Base-by-base conservation (phyloP, 192 early-diverging fungal species). In the Ambispora gerdemannii region DNA sequence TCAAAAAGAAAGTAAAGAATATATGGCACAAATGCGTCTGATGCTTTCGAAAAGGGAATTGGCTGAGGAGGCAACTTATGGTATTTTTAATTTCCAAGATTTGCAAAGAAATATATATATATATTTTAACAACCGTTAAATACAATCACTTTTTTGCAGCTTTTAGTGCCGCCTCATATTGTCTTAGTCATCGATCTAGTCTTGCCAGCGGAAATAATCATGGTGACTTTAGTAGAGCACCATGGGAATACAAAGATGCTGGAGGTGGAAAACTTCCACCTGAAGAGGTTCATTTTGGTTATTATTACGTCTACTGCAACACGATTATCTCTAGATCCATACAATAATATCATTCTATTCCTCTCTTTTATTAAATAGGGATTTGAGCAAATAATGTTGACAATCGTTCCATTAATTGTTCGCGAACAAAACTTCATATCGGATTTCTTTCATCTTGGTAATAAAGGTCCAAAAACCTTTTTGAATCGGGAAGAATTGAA, bases 351-450 rank as follows among this genome's bases (percentile, higher is more conserved):
- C 7, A 43, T 43, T 43, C 38, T 6, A 10, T 43, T 15, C 38
- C 15, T 43, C 15, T 10, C 15, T 43, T 43, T 43, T 43, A 6
- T 10, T 10, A 68, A 74, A 50, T 75, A 88, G 76, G 84, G 84
- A 6, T 82, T 93, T 49, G 76, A 85, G 0, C 82, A 90, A 50
- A 78, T 86, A 33, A 77, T 93, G 19, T 63, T 72, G 6, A 81
- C 86, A 32, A 78, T 94, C 22, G 78, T 88, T 10, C 73, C 85
- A 25, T 74, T 88, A 15, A 86, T 96, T 13, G 82, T 92, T 11
- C 80, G 91, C 2, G 95, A 95, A 77, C 93, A 97, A 78, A 97
- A 97, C 77, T 95, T 92, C 71, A 84, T 96, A 51, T 84, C 87
- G 19, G 94, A 96, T 67, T 77, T 95, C 31, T 97, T 98, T 60